Base-by-base conservation (phyloP, 2,329 filamentous ascomycete species). In the Penicillium sp. region DNA sequence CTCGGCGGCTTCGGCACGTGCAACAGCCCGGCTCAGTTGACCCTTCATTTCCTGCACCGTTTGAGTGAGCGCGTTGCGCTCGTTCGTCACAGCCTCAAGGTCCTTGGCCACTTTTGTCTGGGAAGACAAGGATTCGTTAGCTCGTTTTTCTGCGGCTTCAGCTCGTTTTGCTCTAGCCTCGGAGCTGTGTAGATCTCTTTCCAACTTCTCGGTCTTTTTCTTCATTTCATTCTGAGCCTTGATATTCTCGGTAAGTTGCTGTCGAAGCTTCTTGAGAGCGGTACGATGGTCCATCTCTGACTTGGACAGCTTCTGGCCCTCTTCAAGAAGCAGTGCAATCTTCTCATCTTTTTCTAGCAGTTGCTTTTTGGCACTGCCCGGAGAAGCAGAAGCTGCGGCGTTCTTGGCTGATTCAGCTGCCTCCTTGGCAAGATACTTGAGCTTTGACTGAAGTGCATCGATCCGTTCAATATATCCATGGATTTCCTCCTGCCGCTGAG, bases 291-390 rank as follows among this genome's bases (percentile, higher is more conserved):
- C 90, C 70, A 96, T 83, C 69, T 99, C 94, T 0, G 83, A 88
- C 62, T 87, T 89, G 1, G 90, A 92, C 8, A 97, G 79, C 60
- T 88, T 91, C 63, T 94, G 89, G 0, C 95, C 94, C 74, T 99
- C 94, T 62, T 95, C 87, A 79, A 99, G 88, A 11, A 99, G 76
- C 42, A 92, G 76, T 2, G 92, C 90, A 63, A 97, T 95, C 68
- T 89, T 89, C 62, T 92, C 86, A 63, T 97, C 92, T 66, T 91
- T 95, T 64, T 95, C 91, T 1, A 90, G 88, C 13, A 97, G 70
- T 65, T 89, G 91, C 69, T 87, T 89, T 58, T 95, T 89, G 1
- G 79, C 51, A 50, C 85, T 89, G 5, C 87, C 87, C 0, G 82
- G 67, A 2, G 81, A 75, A 0, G 87, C 84, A 22, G 79, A 75